Evolutionary conservation across 768 basidiomycete genomes (phyloP), one percentile per base, ranked within the genome.

Genomic region (Leccinum uliginosum): DNA sequence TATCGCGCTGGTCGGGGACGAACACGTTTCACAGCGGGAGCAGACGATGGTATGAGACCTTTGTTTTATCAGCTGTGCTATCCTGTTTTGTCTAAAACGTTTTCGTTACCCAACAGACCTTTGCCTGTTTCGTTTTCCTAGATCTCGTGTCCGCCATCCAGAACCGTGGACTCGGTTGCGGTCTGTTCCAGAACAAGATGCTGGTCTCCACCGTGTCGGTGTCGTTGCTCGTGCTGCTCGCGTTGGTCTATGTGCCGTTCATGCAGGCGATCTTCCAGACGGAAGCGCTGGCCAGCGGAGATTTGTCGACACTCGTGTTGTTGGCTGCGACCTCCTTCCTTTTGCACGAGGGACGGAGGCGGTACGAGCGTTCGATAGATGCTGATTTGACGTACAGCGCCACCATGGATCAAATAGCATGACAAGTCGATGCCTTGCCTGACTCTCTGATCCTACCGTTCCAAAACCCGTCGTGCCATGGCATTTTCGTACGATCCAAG

Each of bases 201-300:
- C 79, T 98, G 56, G 73, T 96, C 59, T 78, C 85, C 60, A 98
- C 96, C 0, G 91, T 97, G 48, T 89, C 86, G 4, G 78, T 89
- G 54, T 97, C 95, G 23, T 87, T 91, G 67, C 35, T 94, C 59
- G 86, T 86, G 43, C 89, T 96, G 74, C 83, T 98, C 30, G 82
- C 81, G 24, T 78, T 98, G 59, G 83, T 98, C 55, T 98, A 98
- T 66, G 81, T 98, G 52, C 91, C 94, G 1, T 78, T 93, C 62
- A 84, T 97, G 82, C 96, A 98, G 72, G 77, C 80, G 50, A 79
- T 98, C 53, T 98, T 98, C 82, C 94, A 98, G 76, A 98, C 96
- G 26, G 91, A 88, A 59, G 85, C 91, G 12, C 76, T 98, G 14
- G 75, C 79, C 30, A 51, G 76, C 35, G 72, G 79, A 50, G 96